Conservation (phyloP, 495 filamentous ascomycete species). For the Penicillium alfredii region DNA sequence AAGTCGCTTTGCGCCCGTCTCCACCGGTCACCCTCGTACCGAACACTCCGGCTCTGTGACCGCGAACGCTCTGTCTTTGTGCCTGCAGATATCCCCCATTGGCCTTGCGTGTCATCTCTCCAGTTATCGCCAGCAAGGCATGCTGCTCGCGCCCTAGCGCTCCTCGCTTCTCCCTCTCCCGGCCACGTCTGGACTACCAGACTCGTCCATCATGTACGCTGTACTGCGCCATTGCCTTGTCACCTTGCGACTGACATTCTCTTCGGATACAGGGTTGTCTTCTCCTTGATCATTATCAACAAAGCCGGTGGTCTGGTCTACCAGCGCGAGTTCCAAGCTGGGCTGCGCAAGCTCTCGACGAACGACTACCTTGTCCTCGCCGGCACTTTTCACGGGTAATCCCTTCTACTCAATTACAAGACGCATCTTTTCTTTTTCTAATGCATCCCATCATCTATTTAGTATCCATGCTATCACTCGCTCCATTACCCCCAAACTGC, state of each 20-base stretch:
- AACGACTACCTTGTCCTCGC: slow-evolving; percentile 98
- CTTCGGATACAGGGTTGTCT: slow-evolving; percentile 66
- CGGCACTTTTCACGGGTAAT: slow-evolving; percentile 90
- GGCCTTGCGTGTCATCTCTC: too few relatives aligned
- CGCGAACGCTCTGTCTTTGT: too few relatives aligned
- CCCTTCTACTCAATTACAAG: slow-evolving; percentile 6
- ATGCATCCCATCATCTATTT: neutral
- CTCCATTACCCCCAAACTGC: slow-evolving; percentile 58
- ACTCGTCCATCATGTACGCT: slow-evolving; percentile 18
- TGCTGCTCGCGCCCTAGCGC: slow-evolving; percentile 10
- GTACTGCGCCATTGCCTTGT: neutral
- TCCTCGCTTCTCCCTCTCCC: slow-evolving; percentile 1
- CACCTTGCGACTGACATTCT: slow-evolving; percentile 14
- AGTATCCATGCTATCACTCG: slow-evolving; percentile 87
- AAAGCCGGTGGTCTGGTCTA: slow-evolving; percentile 96
- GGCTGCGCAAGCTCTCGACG: slow-evolving; percentile 76
- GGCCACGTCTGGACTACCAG: slow-evolving; percentile 11
- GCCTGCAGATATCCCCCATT: too few relatives aligned
- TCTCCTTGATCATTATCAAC: slow-evolving; percentile 93
- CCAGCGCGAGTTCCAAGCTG: slow-evolving; percentile 81
- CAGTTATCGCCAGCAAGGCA: slow-evolving; percentile 6
- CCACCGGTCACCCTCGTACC: too few relatives aligned
- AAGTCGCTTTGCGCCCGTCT: too few relatives aligned
- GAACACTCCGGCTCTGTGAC: too few relatives aligned
- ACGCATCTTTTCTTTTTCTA: too few relatives aligned